These are phyloP conservation scores for Condylostoma magnum DNA, from an alignment of 169 alveolate species.

Conservation along the genomic window DNA sequence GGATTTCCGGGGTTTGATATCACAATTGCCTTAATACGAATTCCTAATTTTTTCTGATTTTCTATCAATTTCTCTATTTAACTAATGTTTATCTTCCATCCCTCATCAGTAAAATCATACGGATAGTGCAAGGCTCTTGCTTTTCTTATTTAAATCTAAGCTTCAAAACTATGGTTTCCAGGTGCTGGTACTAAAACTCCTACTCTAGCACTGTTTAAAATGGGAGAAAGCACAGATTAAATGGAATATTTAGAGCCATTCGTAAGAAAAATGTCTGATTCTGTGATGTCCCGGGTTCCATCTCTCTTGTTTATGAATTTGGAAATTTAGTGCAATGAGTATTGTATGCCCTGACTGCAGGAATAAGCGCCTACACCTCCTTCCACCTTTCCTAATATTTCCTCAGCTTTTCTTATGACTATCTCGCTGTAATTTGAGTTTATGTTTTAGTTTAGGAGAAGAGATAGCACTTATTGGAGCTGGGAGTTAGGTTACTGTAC, in stretches of 20 bases:
- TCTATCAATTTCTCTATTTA: constrained; percentile 31
- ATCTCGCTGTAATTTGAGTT: too few species aligned
- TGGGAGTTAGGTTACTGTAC: too few species aligned
- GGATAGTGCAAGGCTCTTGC: constrained; percentile 75
- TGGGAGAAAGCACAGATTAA: constrained; percentile 44
- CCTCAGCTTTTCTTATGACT: neutral
- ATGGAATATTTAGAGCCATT: constrained; percentile 85
- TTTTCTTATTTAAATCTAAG: constrained; percentile 65
- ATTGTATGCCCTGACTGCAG: constrained; percentile 35
- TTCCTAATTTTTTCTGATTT: constrained; percentile 53
- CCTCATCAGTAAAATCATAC: constrained; percentile 53
- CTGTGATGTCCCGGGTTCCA: constrained; percentile 36
- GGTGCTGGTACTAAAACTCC: constrained; percentile 91
- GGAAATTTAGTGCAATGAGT: constrained; percentile 31
- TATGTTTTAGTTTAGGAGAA: too few species aligned
- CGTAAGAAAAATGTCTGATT: constrained; percentile 53
- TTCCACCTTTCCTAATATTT: constrained; percentile 6
- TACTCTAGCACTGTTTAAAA: constrained; percentile 58
- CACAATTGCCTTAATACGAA: constrained; percentile 65
- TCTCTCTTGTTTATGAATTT: constrained; percentile 50
- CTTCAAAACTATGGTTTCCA: constrained; percentile 87
- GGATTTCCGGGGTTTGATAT: constrained; percentile 91
- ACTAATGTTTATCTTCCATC: constrained; percentile 54
- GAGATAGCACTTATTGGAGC: too few species aligned
- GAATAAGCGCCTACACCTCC: constrained; percentile 45